These are phyloP conservation scores for Nannochloris sp. DNA, from an alignment of 139 green algal species.

Conservation along the genomic window DNA sequence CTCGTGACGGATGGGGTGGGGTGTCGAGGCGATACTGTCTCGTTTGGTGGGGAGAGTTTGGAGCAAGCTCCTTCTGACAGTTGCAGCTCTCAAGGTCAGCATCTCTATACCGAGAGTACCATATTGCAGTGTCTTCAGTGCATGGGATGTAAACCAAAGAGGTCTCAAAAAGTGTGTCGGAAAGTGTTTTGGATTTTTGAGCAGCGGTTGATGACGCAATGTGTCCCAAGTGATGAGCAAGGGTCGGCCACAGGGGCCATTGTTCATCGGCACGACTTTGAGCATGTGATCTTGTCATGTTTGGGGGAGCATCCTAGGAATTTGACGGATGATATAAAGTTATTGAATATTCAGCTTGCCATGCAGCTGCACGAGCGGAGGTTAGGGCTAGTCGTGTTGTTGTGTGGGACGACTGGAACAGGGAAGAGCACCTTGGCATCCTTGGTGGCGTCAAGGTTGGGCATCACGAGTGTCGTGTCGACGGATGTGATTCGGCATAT, in stretches of 20 bases:
- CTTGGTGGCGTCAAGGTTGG: conserved; percentile 74
- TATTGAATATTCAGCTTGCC: conserved; percentile 1
- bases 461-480: conserved; percentile 81
- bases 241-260: conserved; percentile 6
- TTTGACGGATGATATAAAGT: not conserved
- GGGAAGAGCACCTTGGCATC: conserved; percentile 92
- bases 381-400: conserved; percentile 15
- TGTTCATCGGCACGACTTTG: conserved; percentile 19
- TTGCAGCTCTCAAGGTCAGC: no score
- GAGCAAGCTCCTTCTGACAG: no score
- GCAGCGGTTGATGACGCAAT: conserved; percentile 15
- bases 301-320: conserved; percentile 3
- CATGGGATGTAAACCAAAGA: conserved; percentile 68
- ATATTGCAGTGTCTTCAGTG: conserved; percentile 57
- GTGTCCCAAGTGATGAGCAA: not conserved
- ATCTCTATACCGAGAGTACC: conserved; percentile 56
- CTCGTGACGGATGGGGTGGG: no score
- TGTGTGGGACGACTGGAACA: conserved; percentile 50
- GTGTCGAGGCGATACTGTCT: no score
- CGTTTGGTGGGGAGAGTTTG: no score
- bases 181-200: conserved; percentile 21
- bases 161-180: conserved; percentile 49
- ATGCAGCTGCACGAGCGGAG: conserved; percentile 2
- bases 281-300: conserved; percentile 27
- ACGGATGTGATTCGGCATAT: conserved; percentile 86